These are phyloP conservation scores for Leptographium flavum DNA, from an alignment of 2,329 filamentous ascomycete genomes.

Conservation along the genomic window DNA sequence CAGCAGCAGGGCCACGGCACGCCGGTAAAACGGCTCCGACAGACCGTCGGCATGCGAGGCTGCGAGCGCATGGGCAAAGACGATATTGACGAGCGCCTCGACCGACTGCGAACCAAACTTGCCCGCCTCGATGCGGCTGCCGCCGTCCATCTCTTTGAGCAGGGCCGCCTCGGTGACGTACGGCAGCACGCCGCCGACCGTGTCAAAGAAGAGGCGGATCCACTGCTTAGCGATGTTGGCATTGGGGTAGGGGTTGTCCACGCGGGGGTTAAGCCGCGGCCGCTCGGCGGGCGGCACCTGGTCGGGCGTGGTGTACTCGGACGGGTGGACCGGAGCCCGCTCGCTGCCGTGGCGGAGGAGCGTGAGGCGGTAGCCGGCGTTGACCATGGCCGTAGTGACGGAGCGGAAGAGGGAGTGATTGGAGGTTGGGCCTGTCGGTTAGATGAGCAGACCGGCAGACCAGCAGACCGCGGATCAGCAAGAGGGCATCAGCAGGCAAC, in stretches of 20 bases:
- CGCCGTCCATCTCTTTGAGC: constrained; percentile 10
- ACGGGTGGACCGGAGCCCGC: background rate
- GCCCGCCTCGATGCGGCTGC: background rate
- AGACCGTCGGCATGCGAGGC: constrained; percentile 8
- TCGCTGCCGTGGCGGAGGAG: constrained; percentile 3
- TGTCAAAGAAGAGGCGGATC: constrained; percentile 16
- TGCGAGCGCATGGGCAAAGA: constrained; percentile 17
- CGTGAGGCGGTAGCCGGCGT: constrained; percentile 10
- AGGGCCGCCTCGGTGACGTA: constrained; percentile 14
- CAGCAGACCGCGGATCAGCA: too few species aligned
- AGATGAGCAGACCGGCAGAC: background rate
- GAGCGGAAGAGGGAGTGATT: constrained; percentile 18
- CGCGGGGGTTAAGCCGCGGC: background rate
- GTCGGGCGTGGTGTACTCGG: background rate
- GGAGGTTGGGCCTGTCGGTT: constrained; percentile 17
- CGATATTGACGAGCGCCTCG: constrained; percentile 14
- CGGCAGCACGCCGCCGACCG: constrained; percentile 15
- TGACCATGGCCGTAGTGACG: constrained; percentile 15
- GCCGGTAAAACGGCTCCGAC: constrained; percentile 16
- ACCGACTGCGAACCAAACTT: background rate
- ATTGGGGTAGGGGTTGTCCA: constrained; percentile 8
- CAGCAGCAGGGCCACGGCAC: constrained; percentile 13
- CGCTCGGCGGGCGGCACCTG: background rate
- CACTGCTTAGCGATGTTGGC: constrained; percentile 10
- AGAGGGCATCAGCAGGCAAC: too few species aligned